Conservation (phyloP, 2,329 filamentous ascomycete genomes). For the Scedosporium boydii region DNA sequence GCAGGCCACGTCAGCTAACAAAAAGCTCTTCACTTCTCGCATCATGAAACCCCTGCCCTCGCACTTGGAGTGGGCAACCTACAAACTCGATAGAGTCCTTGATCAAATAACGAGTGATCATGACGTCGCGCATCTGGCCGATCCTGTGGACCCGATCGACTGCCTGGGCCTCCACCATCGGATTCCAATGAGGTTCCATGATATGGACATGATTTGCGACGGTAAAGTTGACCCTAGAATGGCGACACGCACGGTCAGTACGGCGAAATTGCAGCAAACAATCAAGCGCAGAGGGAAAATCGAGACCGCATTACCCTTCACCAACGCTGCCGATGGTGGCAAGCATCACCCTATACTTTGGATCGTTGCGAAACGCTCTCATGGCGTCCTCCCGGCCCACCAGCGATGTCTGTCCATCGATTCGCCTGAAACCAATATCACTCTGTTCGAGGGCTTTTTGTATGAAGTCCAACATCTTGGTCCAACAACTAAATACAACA, state of each 20-base stretch:
- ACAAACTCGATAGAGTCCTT: constrained; percentile 33
- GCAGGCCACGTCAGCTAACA: background rate
- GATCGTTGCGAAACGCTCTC: constrained; percentile 10
- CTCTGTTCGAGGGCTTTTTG: constrained; percentile 9
- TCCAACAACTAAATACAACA: constrained; percentile 19
- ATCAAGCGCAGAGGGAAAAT: background rate
- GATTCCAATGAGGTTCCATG: constrained; percentile 46
- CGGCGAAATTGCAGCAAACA: too few species aligned
- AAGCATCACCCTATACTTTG: constrained; percentile 17
- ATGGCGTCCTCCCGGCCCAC: constrained; percentile 8
- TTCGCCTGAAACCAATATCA: constrained; percentile 12
- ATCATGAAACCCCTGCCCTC: background rate
- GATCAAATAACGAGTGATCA: constrained; percentile 35
- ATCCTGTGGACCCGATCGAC: constrained; percentile 37
- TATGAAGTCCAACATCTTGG: constrained; percentile 19
- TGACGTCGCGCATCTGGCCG: constrained; percentile 31
- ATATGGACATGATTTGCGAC: constrained; percentile 38
- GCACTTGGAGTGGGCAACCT: constrained; percentile 6
- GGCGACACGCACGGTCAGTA: background rate
- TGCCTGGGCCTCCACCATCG: constrained; percentile 40
- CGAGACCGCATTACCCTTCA: constrained; percentile 16
- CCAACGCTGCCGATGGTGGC: constrained; percentile 20
- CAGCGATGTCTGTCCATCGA: constrained; percentile 17
- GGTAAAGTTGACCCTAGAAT: constrained; percentile 33
- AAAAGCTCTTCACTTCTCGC: background rate